Evolutionary conservation across 805 yeast genomes (phyloP).

Genomic region (Hanseniaspora guilliermondii): DNA sequence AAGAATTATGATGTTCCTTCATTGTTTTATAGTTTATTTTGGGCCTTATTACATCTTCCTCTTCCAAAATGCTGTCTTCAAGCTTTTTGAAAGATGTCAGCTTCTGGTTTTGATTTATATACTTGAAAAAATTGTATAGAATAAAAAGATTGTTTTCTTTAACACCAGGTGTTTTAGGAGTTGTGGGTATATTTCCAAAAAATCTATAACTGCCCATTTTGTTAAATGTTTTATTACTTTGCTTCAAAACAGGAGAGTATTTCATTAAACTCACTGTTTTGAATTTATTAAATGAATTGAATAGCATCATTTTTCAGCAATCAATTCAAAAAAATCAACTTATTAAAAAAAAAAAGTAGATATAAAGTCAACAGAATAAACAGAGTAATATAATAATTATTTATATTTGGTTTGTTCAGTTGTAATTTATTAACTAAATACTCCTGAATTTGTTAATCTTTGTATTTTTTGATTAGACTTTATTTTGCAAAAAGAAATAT

Average conservation of each 20-base stretch:
- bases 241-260: not conserved
- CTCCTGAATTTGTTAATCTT: too few species aligned
- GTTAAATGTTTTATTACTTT: not conserved
- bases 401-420: too few species aligned
- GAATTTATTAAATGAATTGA: not conserved
- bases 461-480: too few species aligned
- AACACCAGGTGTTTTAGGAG: not conserved
- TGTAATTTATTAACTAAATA: too few species aligned
- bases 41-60: not conserved
- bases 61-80: not conserved
- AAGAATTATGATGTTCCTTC: not conserved
- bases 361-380: too few species aligned
- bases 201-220: not conserved
- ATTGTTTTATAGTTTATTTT: not conserved
- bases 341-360: too few species aligned
- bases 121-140: conserved; percentile 2
- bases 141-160: conserved; percentile 2
- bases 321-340: too few species aligned
- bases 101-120: not conserved
- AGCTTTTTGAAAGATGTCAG: not conserved
- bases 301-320: not conserved
- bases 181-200: not conserved
- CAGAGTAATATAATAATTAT: too few species aligned
- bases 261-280: not conserved
- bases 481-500: too few species aligned